Evolutionary conservation across 2,329 filamentous ascomycete genomes (phyloP).

Genomic region (Penicillium sp.): DNA sequence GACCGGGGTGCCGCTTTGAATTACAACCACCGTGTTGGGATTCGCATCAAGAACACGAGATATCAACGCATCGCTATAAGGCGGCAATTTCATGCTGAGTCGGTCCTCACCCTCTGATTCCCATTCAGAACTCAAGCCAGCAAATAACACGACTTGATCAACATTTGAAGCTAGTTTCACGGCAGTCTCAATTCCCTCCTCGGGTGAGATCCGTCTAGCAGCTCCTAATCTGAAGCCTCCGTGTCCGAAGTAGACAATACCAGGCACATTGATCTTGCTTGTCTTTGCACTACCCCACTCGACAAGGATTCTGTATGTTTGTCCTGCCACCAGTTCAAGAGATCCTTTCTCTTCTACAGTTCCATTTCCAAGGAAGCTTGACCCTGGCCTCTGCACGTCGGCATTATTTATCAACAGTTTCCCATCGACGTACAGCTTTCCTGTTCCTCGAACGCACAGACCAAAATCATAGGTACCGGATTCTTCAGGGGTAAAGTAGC

Average conservation of each 20-base stretch:
- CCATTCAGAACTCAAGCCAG: constrained; percentile 57
- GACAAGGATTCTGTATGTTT: constrained; percentile 56
- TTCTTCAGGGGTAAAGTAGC: constrained; percentile 56
- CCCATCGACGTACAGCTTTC: constrained; percentile 60
- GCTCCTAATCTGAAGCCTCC: constrained; percentile 56
- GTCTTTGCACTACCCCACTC: constrained; percentile 58
- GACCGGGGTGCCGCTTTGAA: constrained; percentile 70
- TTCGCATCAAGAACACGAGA: constrained; percentile 62
- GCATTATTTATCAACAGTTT: constrained; percentile 63
- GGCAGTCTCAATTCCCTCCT: background rate
- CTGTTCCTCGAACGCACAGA: constrained; percentile 61
- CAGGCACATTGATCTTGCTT: constrained; percentile 50
- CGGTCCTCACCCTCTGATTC: constrained; percentile 69
- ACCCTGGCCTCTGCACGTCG: constrained; percentile 59
- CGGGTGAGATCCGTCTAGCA: background rate
- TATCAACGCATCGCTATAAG: constrained; percentile 57
- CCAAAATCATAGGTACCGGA: constrained; percentile 61
- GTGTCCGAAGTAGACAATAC: constrained; percentile 50
- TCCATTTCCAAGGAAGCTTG: constrained; percentile 62
- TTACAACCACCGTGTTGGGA: constrained; percentile 65
- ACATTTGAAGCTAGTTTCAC: constrained; percentile 59
- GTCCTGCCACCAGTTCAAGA: constrained; percentile 55
- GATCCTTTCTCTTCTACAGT: constrained; percentile 61
- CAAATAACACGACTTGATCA: constrained; percentile 31
- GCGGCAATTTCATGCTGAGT: constrained; percentile 53